Conservation (phyloP, 345 rosid species). For the Abelmoschus esculentus region DNA sequence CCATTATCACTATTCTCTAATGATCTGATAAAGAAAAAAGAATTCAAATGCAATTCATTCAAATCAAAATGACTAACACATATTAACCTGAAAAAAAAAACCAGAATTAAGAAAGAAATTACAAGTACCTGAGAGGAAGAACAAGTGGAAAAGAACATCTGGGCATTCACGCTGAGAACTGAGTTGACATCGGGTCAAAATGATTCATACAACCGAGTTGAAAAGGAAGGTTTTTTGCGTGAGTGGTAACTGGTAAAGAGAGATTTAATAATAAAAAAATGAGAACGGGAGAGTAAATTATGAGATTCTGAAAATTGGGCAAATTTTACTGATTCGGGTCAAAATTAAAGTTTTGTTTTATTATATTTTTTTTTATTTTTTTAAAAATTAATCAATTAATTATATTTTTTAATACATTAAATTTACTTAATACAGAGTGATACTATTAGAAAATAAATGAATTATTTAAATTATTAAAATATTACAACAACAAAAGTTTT, state of each 20-base stretch:
- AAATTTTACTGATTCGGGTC: no score
- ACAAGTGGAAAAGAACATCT: background rate
- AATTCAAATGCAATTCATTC: background rate
- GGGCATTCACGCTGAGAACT: background rate
- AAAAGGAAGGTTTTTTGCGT: background rate
- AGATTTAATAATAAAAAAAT: no score
- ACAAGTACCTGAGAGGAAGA: background rate
- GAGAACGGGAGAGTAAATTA: no score
- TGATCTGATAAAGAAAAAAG: constrained; percentile 20
- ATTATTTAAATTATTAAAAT: no score
- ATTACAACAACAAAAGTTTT: no score
- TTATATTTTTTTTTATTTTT: no score
- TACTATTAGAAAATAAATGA: no score
- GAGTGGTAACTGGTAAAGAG: background rate
- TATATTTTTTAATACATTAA: no score
- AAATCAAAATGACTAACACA: background rate
- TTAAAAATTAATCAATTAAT: no score
- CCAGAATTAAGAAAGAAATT: background rate
- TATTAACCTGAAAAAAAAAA: background rate
- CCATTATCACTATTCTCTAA: constrained; percentile 22
- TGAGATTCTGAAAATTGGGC: no score
- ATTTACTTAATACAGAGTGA: no score
- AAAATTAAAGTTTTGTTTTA: no score
- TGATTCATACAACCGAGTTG: background rate
- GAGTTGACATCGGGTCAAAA: constrained; percentile 2